Evolutionary conservation across 108 stramenopile genomes (phyloP).

Genomic region (Nannochloropsis granulata): DNA sequence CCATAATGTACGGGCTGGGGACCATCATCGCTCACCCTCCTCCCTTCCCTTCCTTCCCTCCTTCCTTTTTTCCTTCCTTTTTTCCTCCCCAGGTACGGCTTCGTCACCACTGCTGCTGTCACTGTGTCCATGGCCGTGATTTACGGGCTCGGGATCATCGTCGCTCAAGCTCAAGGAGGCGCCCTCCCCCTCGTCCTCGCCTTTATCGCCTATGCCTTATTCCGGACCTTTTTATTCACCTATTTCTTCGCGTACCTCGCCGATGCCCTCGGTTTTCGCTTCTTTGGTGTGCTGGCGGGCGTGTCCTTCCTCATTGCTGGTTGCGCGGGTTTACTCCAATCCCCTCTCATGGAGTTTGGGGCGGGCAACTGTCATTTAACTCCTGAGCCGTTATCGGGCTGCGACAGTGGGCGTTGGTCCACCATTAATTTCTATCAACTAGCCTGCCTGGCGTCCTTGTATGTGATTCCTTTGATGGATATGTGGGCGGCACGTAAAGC

Average conservation of each 20-base stretch:
- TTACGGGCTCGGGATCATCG: slow-evolving; percentile 32
- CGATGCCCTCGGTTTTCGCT: slow-evolving; percentile 44
- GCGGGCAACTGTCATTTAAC: not conserved
- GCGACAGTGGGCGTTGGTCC: not conserved
- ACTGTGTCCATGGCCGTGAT: slow-evolving; percentile 30
- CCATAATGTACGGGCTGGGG: no score
- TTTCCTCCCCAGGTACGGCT: not conserved
- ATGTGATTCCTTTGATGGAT: not conserved
- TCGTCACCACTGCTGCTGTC: slow-evolving; percentile 23
- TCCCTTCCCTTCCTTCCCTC: not conserved
- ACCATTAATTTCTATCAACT: not conserved
- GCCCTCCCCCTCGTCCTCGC: slow-evolving; percentile 28
- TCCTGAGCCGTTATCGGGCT: not conserved
- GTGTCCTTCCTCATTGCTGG: slow-evolving; percentile 41
- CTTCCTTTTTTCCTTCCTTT: not conserved
- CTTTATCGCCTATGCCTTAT: slow-evolving; percentile 33
- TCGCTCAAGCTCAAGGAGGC: not conserved
- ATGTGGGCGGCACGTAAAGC: not conserved
- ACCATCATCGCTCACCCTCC: not conserved
- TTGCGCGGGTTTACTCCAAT: not conserved
- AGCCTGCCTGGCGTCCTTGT: not conserved
- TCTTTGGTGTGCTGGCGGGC: slow-evolving; percentile 46
- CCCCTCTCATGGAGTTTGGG: not conserved
- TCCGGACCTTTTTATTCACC: slow-evolving; percentile 40
- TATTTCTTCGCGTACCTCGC: slow-evolving; percentile 45